Base-by-base conservation (phyloP, 2,329 filamentous ascomycete genomes). In the Alternaria brassicicola region DNA sequence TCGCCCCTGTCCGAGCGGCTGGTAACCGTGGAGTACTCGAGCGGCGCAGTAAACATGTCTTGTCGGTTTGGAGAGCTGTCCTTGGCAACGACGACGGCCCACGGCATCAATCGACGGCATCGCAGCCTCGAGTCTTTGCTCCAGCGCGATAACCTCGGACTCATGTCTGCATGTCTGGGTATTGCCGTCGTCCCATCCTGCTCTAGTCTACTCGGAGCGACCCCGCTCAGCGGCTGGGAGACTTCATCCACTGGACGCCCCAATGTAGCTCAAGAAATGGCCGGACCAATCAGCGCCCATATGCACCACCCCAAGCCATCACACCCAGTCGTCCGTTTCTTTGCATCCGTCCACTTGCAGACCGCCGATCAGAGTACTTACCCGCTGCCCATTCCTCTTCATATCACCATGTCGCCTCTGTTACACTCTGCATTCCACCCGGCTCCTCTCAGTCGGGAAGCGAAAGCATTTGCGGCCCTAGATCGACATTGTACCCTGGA, bases 191-290 rank as follows among this genome's bases (percentile, higher is more conserved):
- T 23, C 56, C 53, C 39, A 47, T 55, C 21, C 23, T 10, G 55
- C 6, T 8, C 45, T 66, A 66, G 67, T 52, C 54, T 49, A 26
- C 47, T 51, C 54, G 45, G 50, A 21, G 53, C 61, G 61, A 64
- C 72, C 73, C 73, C 73, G 66, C 71, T 57, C 69, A 69, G 74
- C 74, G 73, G 66, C 62, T 76, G 68, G 56, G 60, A 57, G 60
- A 62, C 58, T 57, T 56, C 67, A 67, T 51, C 66, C 42, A 71
- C 69, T 76, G 72, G 73, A 69, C 70, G 68, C 67, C 65, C 31
- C 59, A 64, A 55, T 63, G 61, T 63, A 55, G 58, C 62, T 61
- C 59, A 63, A 59, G 57, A 71, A 69, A 68, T 66, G 62, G 33
- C 35, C 48, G 48, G 55, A 25, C 74, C 74, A 76, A 76, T 76